Evolutionary conservation across 768 basidiomycete genomes (phyloP), one percentile per base, ranked within the genome.

Genomic region (Stropharia rugosoannulata): DNA sequence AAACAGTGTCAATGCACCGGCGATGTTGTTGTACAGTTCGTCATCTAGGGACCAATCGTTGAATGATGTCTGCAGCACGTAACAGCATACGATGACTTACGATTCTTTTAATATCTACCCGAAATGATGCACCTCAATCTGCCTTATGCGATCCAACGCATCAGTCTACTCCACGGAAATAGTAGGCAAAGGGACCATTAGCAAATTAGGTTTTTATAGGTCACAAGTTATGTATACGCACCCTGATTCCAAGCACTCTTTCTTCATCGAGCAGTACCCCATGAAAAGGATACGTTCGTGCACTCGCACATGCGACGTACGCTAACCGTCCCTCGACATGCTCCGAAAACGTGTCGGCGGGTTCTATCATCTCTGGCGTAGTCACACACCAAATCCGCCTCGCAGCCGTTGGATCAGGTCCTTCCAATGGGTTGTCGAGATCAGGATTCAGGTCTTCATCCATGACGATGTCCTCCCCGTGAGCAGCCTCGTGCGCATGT

Each of bases 191-290:
- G n/a, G n/a, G n/a, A n/a, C n/a, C n/a, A 5, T 29, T 6, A 54
- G 22, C 42, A 59, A 22, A 12, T 13, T 15, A 25, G 5, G 29
- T 18, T 15, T 15, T 35, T 1, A 27, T 16, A 18, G 38, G 3
- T 46, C 16, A 3, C 19, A 54, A 47, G 38, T 3, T 35, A 54
- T 16, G 16, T 29, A 45, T 25, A 55, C 70, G 37, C 55, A 74
- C 73, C 54, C 54, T 52, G 35, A 73, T 56, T 5, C 72, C 72
- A 39, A 76, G 49, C 13, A 76, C 56, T 60, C 73, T 65, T 50
- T 75, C 70, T 56, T 76, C 75, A 37, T 75, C 75, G 64, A 76
- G 65, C 50, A 76, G 53, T 19, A 75, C 61, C 3, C 71, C 71
- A 41, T 68, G 59, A 55, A 64, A 75, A 1, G 43, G 16, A 19